phyloP scores from a whole-genome alignment of 202 grass and related monocot species.

The Schoenoplectus triqueter region DNA sequence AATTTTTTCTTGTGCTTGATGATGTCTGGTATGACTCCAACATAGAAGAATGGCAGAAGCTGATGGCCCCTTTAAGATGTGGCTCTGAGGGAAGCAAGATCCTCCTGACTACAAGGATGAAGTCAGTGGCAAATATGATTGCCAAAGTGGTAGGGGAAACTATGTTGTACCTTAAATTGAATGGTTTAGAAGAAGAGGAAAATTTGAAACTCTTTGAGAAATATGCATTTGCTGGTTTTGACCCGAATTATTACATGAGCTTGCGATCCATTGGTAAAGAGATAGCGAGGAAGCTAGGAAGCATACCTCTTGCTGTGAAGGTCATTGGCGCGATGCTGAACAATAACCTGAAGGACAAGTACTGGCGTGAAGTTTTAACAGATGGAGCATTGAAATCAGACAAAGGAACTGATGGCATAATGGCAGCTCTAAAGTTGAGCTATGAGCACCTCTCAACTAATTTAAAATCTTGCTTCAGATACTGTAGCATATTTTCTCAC shows the following conservation, averaged over 20 bases:
- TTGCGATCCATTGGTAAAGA: conserved; percentile 21
- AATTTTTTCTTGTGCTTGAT: conserved; percentile 49
- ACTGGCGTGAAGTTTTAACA: conserved; percentile 24
- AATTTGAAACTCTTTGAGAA: conserved; percentile 28
- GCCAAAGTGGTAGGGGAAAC: not conserved
- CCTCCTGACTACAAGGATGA: conserved; percentile 40
- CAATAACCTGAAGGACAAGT: not conserved
- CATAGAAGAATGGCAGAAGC: not conserved
- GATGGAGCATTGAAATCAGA: conserved; percentile 34
- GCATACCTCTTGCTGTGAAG: conserved; percentile 34
- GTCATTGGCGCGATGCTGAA: conserved; percentile 24
- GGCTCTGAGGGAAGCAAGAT: conserved; percentile 37
- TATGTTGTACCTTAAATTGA: not conserved
- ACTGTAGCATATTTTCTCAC: conserved; percentile 53
- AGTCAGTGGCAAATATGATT: conserved; percentile 30
- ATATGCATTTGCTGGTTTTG: conserved; percentile 5
- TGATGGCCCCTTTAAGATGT: conserved; percentile 18
- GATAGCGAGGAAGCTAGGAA: conserved; percentile 19
- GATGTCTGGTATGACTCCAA: conserved; percentile 44
- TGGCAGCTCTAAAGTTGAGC: conserved; percentile 40
- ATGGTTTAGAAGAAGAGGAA: conserved; percentile 18
- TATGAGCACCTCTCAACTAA: conserved; percentile 40
- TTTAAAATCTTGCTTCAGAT: conserved; percentile 43
- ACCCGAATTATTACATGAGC: not conserved
- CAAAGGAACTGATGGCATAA: conserved; percentile 35